Conservation (phyloP, 805 yeast genomes). For the Nakazawaea populi region DNA sequence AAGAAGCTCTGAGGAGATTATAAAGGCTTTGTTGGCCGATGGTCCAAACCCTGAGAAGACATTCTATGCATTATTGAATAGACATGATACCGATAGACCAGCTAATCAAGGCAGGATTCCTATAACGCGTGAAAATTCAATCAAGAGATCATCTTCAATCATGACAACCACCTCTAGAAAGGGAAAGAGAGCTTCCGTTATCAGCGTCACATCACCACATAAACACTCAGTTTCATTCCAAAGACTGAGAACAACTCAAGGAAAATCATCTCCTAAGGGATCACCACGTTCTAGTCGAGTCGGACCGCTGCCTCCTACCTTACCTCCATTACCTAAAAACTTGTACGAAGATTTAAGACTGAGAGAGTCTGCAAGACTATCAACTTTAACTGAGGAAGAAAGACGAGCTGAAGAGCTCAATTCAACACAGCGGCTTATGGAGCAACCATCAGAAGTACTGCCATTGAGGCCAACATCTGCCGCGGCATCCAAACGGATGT, state of each 20-base stretch:
- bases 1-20: slow-evolving; percentile 32
- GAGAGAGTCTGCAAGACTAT: background rate
- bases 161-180: slow-evolving; percentile 14
- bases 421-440: slow-evolving; percentile 1
- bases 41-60: slow-evolving; percentile 30
- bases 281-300: slow-evolving; percentile 13
- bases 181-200: slow-evolving; percentile 31
- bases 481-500: slow-evolving; percentile 10
- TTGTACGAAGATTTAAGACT: slow-evolving; percentile 10
- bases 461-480: background rate
- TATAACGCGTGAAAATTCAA: slow-evolving; percentile 7
- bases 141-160: background rate
- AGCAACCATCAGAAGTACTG: background rate
- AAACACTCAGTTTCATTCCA: slow-evolving; percentile 35
- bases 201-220: slow-evolving; percentile 36
- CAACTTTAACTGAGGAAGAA: slow-evolving; percentile 4
- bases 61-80: slow-evolving; percentile 27
- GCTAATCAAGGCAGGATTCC: background rate
- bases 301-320: slow-evolving; percentile 11
- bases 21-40: slow-evolving; percentile 20
- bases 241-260: slow-evolving; percentile 15
- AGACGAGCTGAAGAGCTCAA: background rate
- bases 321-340: slow-evolving; percentile 16
- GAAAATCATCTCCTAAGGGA: slow-evolving; percentile 18
- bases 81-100: slow-evolving; percentile 29